Percentiles rank a stretch among this genome's conserved stretches.
These are phyloP conservation scores for Tetrastigma voinierianum DNA, from an alignment of 164 flowering plant species.

Conservation along the genomic window DNA sequence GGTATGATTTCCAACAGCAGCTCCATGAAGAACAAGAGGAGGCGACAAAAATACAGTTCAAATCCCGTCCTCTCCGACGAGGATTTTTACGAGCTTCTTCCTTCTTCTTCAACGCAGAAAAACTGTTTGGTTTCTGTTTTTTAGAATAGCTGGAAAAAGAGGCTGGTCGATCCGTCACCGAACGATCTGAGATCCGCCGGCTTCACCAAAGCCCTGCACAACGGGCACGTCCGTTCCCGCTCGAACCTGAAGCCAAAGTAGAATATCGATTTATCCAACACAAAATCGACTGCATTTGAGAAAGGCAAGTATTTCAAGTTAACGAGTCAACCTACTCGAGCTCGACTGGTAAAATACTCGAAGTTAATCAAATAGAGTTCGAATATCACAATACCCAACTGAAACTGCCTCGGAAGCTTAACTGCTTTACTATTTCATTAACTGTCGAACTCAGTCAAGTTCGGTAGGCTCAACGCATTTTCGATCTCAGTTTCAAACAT, in stretches of 20 bases:
- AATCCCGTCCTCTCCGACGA: background rate
- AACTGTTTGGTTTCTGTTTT: slow-evolving; percentile 9
- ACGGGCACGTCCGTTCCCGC: slow-evolving; percentile 81
- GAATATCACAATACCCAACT: too few species aligned
- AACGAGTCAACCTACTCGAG: too few species aligned
- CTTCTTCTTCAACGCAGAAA: slow-evolving; percentile 12
- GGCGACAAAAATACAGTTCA: slow-evolving; percentile 4
- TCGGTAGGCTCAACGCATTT: too few species aligned
- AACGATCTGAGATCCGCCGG: slow-evolving; percentile 25
- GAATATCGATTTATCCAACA: background rate
- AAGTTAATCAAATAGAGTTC: too few species aligned
- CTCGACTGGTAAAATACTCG: too few species aligned
- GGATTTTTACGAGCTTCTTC: slow-evolving; percentile 13
- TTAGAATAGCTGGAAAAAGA: slow-evolving; percentile 59
- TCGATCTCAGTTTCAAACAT: too few species aligned
- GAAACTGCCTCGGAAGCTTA: too few species aligned
- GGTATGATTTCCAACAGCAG: background rate
- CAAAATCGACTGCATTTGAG: too few species aligned
- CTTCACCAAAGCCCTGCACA: slow-evolving; percentile 77
- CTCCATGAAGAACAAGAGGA: slow-evolving; percentile 4
- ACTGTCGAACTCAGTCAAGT: too few species aligned
- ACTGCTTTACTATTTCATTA: too few species aligned
- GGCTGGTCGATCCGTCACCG: background rate
- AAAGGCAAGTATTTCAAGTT: too few species aligned
- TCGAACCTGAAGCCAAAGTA: slow-evolving; percentile 56